Evolutionary conservation across 176 grass and related monocot genomes (phyloP), one percentile per base, ranked within the genome.

Genomic region (Oropetium thomaeum): DNA sequence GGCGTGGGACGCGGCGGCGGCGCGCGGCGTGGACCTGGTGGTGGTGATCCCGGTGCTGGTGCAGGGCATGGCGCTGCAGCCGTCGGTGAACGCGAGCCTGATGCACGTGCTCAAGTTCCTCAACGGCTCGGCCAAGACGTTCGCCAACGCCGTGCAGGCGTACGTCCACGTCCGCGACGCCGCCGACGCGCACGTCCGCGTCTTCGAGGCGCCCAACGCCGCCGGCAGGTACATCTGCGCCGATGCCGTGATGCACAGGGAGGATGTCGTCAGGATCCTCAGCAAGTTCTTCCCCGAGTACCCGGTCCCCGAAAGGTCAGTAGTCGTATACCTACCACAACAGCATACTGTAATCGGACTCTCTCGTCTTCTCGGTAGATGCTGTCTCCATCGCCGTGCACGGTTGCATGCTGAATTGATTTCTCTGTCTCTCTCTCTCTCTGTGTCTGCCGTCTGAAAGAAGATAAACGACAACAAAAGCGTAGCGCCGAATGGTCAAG

Each of bases 161-260:
- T 96, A 96, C 84, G 93, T 96, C 19, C 80, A 96, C 82, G 93
- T 96, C 43, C 84, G 85, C 23, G 93, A 96, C 89, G 66, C 81
- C 29, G 89, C 89, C 19, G 87, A 73, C 42, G 87, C 89, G 28
- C 93, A 96, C 80, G 29, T 90, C 26, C 82, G 59, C 41, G 87
- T 96, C 48, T 96, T 87, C 75, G 89, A 96, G 82, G 70, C 67
- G 16, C 80, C 83, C 5, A 41, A 8, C 39, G 87, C 93, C 45
- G 70, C 79, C 53, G 87, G 87, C 0, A 79, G 89, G 0, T 96
- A 90, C 77, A 62, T 96, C 73, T 92, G 89, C 77, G 62, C 82
- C 43, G 87, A 96, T 13, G 61, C 75, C 66, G 87, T 85, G 70
- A 81, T 96, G 48, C 89, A 96, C 79, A 35, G 93, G 15, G 87